Evolutionary conservation across 805 yeast species (phyloP).

Genomic region (Yarrowia deformans): DNA sequence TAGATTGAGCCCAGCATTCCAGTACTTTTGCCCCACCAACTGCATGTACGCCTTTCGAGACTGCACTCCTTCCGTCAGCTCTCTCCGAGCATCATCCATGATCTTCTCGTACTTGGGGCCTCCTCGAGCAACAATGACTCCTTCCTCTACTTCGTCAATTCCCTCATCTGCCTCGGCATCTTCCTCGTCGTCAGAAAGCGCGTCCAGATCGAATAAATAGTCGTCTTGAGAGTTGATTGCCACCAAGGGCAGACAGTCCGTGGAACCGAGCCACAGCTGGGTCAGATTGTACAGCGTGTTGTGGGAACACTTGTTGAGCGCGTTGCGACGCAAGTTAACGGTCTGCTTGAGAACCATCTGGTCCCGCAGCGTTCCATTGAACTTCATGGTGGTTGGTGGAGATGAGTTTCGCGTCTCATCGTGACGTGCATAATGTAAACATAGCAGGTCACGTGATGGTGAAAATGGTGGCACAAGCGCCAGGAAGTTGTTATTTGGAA

Average conservation of each 20-base stretch:
- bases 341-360: slow-evolving; percentile 26
- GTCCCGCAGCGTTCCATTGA: slow-evolving; percentile 30
- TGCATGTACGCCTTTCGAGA: slow-evolving; percentile 16
- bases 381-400: slow-evolving; percentile 9
- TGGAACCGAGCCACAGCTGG: slow-evolving; percentile 14
- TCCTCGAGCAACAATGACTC: slow-evolving; percentile 33
- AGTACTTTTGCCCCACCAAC: slow-evolving; percentile 9
- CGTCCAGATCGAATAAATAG: slow-evolving; percentile 31
- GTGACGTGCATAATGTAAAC: not conserved
- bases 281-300: slow-evolving; percentile 19
- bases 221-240: slow-evolving; percentile 31
- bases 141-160: slow-evolving; percentile 31
- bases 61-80: slow-evolving; percentile 5
- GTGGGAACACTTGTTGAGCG: slow-evolving; percentile 16
- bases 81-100: slow-evolving; percentile 10
- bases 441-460: not conserved
- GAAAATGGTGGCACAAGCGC: too few relatives aligned
- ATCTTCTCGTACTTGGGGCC: slow-evolving; percentile 20
- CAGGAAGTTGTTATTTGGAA: too few relatives aligned
- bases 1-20: slow-evolving; percentile 25
- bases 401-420: not conserved
- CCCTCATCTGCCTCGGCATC: slow-evolving; percentile 15
- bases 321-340: not conserved
- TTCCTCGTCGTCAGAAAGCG: not conserved
- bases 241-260: slow-evolving; percentile 22